Conservation (phyloP, 164 flowering plant genomes). For the Liquidambar formosana region DNA sequence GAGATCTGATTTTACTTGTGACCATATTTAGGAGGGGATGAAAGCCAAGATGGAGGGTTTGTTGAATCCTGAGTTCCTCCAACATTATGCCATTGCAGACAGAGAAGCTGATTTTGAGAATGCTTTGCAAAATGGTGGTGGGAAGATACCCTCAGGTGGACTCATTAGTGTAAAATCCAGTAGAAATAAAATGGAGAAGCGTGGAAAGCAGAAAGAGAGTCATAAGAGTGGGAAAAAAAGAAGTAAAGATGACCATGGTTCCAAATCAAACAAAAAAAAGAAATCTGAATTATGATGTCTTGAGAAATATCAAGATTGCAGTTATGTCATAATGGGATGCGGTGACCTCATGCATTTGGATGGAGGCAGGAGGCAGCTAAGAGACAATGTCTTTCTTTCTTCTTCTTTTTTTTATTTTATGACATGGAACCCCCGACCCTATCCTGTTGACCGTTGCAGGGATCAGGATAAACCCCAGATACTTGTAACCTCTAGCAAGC, state of each 20-base stretch:
- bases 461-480: no score
- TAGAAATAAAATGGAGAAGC: slow-evolving; percentile 42
- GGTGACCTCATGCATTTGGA: neutral
- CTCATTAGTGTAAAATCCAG: slow-evolving; percentile 72
- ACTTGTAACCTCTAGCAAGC: no score
- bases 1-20: neutral
- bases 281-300: slow-evolving; percentile 26
- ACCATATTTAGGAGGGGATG: slow-evolving; percentile 63
- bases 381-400: neutral
- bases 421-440: no score
- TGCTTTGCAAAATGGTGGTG: slow-evolving; percentile 59
- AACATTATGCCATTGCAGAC: slow-evolving; percentile 71
- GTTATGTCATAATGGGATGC: slow-evolving; percentile 15
- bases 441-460: no score
- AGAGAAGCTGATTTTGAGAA: slow-evolving; percentile 68
- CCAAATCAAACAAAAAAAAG: slow-evolving; percentile 61
- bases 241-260: slow-evolving; percentile 37
- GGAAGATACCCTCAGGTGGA: slow-evolving; percentile 60
- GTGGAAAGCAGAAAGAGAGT: slow-evolving; percentile 35
- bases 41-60: slow-evolving; percentile 48
- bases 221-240: slow-evolving; percentile 50
- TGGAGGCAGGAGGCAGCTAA: neutral
- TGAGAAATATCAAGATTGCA: slow-evolving; percentile 25
- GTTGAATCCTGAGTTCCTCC: slow-evolving; percentile 58
- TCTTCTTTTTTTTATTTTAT: no score